These are phyloP conservation scores for Teratosphaeria viscida DNA, from an alignment of 2,329 filamentous ascomycete species.

Conservation along the genomic window DNA sequence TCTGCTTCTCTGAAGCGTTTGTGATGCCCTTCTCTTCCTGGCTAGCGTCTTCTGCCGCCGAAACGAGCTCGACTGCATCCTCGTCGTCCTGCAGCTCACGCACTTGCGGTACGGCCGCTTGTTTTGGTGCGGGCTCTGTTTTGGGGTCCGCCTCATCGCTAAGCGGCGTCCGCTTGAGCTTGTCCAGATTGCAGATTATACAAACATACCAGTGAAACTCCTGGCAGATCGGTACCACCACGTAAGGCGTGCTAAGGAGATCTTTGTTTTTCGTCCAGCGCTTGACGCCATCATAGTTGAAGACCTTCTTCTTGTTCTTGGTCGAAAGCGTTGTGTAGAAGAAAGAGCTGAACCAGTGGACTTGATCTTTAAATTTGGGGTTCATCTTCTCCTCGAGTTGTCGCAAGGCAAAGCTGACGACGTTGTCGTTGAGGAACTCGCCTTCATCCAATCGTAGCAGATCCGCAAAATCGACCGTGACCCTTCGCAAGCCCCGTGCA, in stretches of 20 bases:
- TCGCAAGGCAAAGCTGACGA: constrained; percentile 79
- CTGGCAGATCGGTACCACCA: constrained; percentile 88
- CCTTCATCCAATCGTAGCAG: constrained; percentile 70
- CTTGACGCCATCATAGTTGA: constrained; percentile 78
- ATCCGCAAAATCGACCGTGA: constrained; percentile 60
- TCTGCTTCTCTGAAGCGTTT: constrained; percentile 3
- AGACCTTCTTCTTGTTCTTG: constrained; percentile 41
- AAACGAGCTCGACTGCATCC: background rate
- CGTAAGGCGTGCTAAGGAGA: constrained; percentile 74
- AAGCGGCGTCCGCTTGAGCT: constrained; percentile 35
- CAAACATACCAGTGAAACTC: constrained; percentile 82
- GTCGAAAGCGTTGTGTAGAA: constrained; percentile 70
- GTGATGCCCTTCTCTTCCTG: background rate
- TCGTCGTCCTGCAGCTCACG: background rate
- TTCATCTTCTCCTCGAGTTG: constrained; percentile 22
- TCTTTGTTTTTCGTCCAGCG: constrained; percentile 82
- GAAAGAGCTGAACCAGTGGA: constrained; percentile 88
- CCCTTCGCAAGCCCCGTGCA: constrained; percentile 46
- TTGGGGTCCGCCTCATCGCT: constrained; percentile 1
- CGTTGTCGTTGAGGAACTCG: constrained; percentile 83
- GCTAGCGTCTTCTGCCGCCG: background rate
- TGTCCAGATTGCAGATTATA: constrained; percentile 81
- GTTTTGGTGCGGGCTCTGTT: background rate
- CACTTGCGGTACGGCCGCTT: background rate
- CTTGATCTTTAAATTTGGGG: constrained; percentile 38